phyloP scores from a whole-genome alignment of 1,284 basidiomycete genomes.

The Pseudozyma pruni region DNA sequence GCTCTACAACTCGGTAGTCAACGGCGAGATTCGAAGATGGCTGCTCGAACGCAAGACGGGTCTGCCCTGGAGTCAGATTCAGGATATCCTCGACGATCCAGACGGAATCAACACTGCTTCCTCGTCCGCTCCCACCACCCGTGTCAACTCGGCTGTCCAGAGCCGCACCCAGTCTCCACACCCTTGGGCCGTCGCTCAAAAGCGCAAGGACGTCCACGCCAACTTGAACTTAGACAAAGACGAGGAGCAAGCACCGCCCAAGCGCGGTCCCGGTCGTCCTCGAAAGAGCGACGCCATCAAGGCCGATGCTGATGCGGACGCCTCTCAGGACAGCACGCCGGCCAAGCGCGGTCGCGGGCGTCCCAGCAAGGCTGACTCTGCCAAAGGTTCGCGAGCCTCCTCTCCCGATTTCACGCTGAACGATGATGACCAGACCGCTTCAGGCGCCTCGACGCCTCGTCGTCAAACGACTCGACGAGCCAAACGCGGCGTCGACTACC shows the following conservation, averaged over 20 bases:
- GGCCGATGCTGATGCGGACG: neutral
- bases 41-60: slow-evolving; percentile 61
- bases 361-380: slow-evolving; percentile 11
- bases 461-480: slow-evolving; percentile 20
- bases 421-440: slow-evolving; percentile 19
- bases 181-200: slow-evolving; percentile 32
- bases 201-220: slow-evolving; percentile 12
- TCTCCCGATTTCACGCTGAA: slow-evolving; percentile 18
- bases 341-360: slow-evolving; percentile 13
- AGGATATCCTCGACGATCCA: slow-evolving; percentile 48
- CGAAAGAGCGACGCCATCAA: slow-evolving; percentile 14
- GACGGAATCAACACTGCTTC: slow-evolving; percentile 42
- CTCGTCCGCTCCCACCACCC: slow-evolving; percentile 24
- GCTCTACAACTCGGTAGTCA: slow-evolving; percentile 77
- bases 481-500: slow-evolving; percentile 38
- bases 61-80: slow-evolving; percentile 46
- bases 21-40: slow-evolving; percentile 55
- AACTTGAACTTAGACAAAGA: slow-evolving; percentile 8
- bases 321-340: too few relatives aligned
- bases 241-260: neutral
- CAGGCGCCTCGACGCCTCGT: slow-evolving; percentile 39
- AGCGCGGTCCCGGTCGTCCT: slow-evolving; percentile 13
- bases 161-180: slow-evolving; percentile 33
- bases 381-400: slow-evolving; percentile 17
- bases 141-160: slow-evolving; percentile 21